Base-by-base conservation (phyloP, 768 basidiomycete species). In the Boletus insuetus region DNA sequence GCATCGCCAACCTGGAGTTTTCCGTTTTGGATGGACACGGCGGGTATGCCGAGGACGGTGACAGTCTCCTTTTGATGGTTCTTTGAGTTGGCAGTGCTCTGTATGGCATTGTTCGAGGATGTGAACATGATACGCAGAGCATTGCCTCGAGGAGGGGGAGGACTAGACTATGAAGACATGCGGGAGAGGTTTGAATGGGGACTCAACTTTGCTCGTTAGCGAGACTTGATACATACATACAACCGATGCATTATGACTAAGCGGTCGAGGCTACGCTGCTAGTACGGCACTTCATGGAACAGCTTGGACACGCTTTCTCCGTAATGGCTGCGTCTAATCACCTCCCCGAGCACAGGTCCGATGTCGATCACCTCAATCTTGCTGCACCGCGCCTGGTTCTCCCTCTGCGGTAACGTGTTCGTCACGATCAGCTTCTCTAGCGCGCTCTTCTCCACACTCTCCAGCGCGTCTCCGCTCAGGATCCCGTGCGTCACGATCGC, bases 401-500 rank as follows among this genome's bases (percentile, higher is more conserved):
- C 85, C 48, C 79, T 67, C 73, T 98, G 97, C 51, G 97, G 97
- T 39, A 98, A 83, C 72, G 95, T 97, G 77, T 99, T 99, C 67
- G 97, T 98, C 67, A 99, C 96, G 54, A 98, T 93, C 69, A 99
- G 75, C 78, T 96, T 94, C 75, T 93, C 89, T 68, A 99, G 79
- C 51, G 81, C 81, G 55, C 90, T 89, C 62, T 78, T 78, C 64
- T 81, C 77, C 37, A 99, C 82, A 9, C 78, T 76, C 69, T 83
- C 78, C 63, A 98, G 79, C 46, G 97, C 94, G 61, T 88, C 83
- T 34, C 95, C 96, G 66, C 89, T 91, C 68, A 98, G 77, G 49
- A 99, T 94, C 37, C 97, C 97, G 69, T 99, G 97, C 38, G 94
- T 96, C 58, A 99, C 95, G 69, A 99, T 85, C 55, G 90, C 97